Evolutionary conservation across 1,284 basidiomycete species (phyloP).

Genomic region (Chalciporus sp.): DNA sequence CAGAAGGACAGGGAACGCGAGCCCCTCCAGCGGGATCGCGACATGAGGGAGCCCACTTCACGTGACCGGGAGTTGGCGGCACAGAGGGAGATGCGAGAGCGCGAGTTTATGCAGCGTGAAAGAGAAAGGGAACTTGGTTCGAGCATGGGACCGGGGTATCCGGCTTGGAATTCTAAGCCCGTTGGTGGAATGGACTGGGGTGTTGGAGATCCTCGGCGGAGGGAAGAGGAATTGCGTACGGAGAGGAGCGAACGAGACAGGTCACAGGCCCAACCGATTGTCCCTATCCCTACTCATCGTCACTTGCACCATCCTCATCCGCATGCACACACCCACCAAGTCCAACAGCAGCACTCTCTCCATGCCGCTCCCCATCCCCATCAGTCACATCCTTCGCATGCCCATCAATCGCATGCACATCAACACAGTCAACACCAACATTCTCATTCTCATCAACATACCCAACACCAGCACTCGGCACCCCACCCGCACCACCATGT

Average conservation of each 20-base stretch:
- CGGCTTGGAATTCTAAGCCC: conserved; percentile 30
- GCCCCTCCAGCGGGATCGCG: conserved; percentile 26
- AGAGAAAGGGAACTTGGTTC: conserved; percentile 28
- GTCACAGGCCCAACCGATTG: conserved; percentile 28
- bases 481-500: conserved; percentile 34
- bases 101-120: conserved; percentile 3
- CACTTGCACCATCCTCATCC: conserved; percentile 27
- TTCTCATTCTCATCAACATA: conserved; percentile 29
- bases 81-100: conserved; percentile 27
- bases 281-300: conserved; percentile 24
- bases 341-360: conserved; percentile 20
- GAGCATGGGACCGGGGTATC: conserved; percentile 19
- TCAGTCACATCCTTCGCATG: conserved; percentile 23
- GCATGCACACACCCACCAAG: conserved; percentile 27
- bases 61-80: conserved; percentile 26
- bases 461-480: conserved; percentile 28
- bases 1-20: conserved; percentile 29
- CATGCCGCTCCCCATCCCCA: conserved; percentile 18
- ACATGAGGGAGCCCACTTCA: conserved; percentile 20
- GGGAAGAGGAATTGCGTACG: conserved; percentile 34
- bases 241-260: conserved; percentile 34
- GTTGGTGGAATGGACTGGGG: conserved; percentile 30
- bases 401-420: conserved; percentile 25
- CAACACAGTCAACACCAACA: conserved; percentile 25
- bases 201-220: conserved; percentile 31